Percentiles rank a stretch among this genome's conserved stretches.
Evolutionary conservation across 139 green algal species (phyloP).

Genomic region (Chlamydomonas applanata): DNA sequence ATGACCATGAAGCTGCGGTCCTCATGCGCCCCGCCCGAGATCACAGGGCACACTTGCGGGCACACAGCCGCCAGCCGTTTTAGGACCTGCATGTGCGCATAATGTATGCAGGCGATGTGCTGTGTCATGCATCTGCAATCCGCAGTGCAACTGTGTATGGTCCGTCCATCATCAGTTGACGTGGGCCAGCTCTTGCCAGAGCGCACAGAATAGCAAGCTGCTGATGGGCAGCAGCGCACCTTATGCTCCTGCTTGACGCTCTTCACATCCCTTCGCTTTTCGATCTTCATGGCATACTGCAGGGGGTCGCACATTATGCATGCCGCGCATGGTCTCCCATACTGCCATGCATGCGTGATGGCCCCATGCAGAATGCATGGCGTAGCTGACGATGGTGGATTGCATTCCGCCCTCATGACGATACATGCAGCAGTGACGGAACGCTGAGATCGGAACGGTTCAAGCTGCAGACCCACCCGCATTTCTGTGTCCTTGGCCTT

Average conservation of each 20-base stretch:
- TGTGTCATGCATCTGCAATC: neutral
- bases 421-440: too few relatives aligned
- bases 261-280: slow-evolving; percentile 45
- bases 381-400: neutral
- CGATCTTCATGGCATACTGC: slow-evolving; percentile 70
- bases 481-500: slow-evolving; percentile 7
- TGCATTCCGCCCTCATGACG: too few relatives aligned
- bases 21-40: slow-evolving; percentile 38
- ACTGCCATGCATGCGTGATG: neutral
- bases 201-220: neutral
- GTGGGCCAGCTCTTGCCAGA: too few relatives aligned
- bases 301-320: neutral
- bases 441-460: too few relatives aligned
- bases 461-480: neutral
- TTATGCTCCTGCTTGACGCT: slow-evolving; percentile 59
- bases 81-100: slow-evolving; percentile 31
- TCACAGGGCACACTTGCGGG: slow-evolving; percentile 37
- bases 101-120: neutral
- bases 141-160: too few relatives aligned
- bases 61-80: slow-evolving; percentile 35
- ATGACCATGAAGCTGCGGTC: slow-evolving; percentile 77
- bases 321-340: too few relatives aligned
- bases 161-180: too few relatives aligned
- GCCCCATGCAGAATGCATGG: neutral
- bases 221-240: slow-evolving; percentile 16